Conservation (phyloP, 2,329 filamentous ascomycete genomes). For the Fusarium sp. region DNA sequence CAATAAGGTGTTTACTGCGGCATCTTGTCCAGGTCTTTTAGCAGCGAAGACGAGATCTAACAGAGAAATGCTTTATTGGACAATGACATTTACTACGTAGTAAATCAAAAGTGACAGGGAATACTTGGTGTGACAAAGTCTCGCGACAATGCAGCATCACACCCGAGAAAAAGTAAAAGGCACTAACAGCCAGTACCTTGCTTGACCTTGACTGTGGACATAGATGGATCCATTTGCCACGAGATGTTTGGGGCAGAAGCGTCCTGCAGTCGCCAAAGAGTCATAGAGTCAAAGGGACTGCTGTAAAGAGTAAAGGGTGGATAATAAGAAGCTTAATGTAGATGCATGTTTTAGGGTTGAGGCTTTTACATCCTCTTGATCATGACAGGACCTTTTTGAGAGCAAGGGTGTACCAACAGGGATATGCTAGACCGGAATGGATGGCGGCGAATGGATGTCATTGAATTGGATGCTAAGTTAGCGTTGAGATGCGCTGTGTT, state of each 20-base stretch:
- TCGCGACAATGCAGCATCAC: slow-evolving; percentile 27
- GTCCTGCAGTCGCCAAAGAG: slow-evolving; percentile 25
- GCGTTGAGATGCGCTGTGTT: slow-evolving; percentile 15
- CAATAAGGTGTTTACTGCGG: neutral
- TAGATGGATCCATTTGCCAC: slow-evolving; percentile 13
- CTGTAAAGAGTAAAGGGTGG: slow-evolving; percentile 3
- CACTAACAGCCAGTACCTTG: slow-evolving; percentile 8
- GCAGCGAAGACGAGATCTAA: slow-evolving; percentile 6
- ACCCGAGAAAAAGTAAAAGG: neutral
- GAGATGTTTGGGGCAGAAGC: slow-evolving; percentile 39
- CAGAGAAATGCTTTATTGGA: neutral
- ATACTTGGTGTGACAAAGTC: slow-evolving; percentile 29
- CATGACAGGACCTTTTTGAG: slow-evolving; percentile 23
- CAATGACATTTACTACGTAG: slow-evolving; percentile 10
- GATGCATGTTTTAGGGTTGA: slow-evolving; percentile 39
- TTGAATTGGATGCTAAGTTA: neutral
- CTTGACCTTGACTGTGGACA: neutral
- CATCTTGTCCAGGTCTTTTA: slow-evolving; percentile 11
- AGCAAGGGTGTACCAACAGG: slow-evolving; percentile 21
- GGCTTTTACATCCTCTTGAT: slow-evolving; percentile 26
- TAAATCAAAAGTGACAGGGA: neutral
- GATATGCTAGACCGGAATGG: slow-evolving; percentile 22
- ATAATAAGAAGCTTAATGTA: slow-evolving; percentile 40
- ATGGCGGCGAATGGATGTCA: slow-evolving; percentile 19
- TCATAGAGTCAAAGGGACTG: slow-evolving; percentile 5